Evolutionary conservation across 345 rosid genomes (phyloP).

Genomic region (Dimocarpus longan): DNA sequence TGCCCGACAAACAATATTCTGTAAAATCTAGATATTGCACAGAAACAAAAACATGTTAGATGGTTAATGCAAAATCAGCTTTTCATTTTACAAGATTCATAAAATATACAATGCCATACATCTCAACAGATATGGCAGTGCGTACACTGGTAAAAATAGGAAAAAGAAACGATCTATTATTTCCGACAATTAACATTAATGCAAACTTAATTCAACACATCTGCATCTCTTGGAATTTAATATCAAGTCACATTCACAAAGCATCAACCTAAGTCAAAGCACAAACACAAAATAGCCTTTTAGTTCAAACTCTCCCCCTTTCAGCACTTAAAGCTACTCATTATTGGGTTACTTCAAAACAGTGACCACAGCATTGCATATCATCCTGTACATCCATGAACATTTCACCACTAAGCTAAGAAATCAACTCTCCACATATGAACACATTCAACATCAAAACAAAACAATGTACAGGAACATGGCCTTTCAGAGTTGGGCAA

Average conservation of each 20-base stretch:
- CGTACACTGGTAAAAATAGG: not conserved
- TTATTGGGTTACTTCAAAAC: not conserved
- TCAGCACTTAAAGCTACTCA: not conserved
- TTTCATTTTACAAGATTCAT: conserved; percentile 4
- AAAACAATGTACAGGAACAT: not conserved
- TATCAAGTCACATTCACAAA: not conserved
- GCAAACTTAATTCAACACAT: not conserved
- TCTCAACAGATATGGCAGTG: not conserved
- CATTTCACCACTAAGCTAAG: not conserved
- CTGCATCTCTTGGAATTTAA: not conserved
- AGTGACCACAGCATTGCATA: not conserved
- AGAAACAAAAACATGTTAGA: conserved; percentile 14
- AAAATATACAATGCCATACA: conserved; percentile 3
- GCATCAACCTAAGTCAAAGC: not conserved
- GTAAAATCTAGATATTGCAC: conserved; percentile 69
- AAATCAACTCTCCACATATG: not conserved
- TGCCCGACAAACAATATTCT: conserved; percentile 80
- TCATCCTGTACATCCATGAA: not conserved
- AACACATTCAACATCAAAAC: not conserved
- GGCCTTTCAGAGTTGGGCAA: not conserved
- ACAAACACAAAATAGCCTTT: not conserved
- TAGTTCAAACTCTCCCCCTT: not conserved
- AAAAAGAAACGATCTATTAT: not conserved
- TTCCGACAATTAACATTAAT: conserved; percentile 4
- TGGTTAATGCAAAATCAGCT: not conserved